Conservation (phyloP, 805 yeast genomes). For the Candida golubevii region DNA sequence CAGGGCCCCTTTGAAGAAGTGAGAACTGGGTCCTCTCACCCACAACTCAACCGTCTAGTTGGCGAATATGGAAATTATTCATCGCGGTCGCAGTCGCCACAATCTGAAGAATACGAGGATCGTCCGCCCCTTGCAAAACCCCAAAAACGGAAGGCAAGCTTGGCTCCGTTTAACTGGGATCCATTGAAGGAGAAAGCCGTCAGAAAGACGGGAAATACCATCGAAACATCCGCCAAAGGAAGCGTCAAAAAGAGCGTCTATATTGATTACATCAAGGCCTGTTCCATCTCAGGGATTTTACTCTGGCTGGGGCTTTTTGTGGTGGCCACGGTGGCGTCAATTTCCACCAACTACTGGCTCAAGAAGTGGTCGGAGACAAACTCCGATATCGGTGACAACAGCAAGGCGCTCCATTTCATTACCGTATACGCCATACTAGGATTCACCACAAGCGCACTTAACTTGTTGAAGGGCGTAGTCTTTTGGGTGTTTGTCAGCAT, state of each 20-base stretch:
- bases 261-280: constrained; percentile 53
- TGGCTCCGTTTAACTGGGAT: constrained; percentile 37
- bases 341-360: constrained; percentile 57
- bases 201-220: constrained; percentile 10
- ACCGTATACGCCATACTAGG: constrained; percentile 55
- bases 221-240: constrained; percentile 50
- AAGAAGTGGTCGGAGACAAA: constrained; percentile 65
- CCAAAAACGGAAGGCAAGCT: constrained; percentile 7
- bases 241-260: constrained; percentile 54
- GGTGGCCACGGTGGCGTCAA: constrained; percentile 26
- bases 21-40: background rate
- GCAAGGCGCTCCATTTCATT: constrained; percentile 43
- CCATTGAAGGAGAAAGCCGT: constrained; percentile 27
- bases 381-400: constrained; percentile 37
- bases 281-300: constrained; percentile 49
- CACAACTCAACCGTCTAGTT: constrained; percentile 7
- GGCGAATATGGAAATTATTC: constrained; percentile 4
- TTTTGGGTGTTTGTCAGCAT: constrained; percentile 53
- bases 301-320: constrained; percentile 31
- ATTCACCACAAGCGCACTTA: constrained; percentile 45
- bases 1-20: constrained; percentile 5
- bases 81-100: background rate
- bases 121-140: background rate
- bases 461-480: constrained; percentile 42
- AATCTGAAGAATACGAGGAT: background rate